A percentile compares a stretch with the other conserved stretches of the same genome.
phyloP scores from a whole-genome alignment of 345 rosid species.

The Eucalyptus regnans region DNA sequence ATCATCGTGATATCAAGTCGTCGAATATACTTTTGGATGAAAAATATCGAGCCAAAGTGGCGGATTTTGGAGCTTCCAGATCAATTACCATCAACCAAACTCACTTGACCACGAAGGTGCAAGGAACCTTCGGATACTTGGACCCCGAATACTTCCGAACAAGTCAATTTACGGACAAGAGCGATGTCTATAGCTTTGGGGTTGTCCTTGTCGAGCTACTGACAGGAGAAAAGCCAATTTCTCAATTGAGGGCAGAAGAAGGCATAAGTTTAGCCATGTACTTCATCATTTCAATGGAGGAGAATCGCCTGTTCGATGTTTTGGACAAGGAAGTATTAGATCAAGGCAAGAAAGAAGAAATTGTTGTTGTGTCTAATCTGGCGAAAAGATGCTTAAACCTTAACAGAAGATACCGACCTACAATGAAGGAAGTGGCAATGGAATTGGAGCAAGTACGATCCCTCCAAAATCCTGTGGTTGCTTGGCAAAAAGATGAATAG shows the following conservation, averaged over 20 bases:
- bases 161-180: background rate
- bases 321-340: background rate
- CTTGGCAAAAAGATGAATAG: background rate
- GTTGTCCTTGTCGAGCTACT: background rate
- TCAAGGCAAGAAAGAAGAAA: background rate
- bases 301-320: background rate
- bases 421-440: background rate
- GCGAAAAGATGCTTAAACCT: background rate
- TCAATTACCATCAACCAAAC: background rate
- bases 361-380: background rate
- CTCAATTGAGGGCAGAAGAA: background rate
- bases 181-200: background rate
- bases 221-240: background rate
- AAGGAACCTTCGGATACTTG: background rate
- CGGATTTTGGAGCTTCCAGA: background rate
- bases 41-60: background rate
- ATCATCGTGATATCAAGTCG: background rate
- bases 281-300: background rate
- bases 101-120: background rate
- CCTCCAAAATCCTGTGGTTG: background rate
- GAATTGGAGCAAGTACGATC: background rate
- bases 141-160: background rate
- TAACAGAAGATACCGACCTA: background rate
- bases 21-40: background rate
- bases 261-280: background rate